Percentiles rank a stretch among this genome's conserved stretches.
Evolutionary conservation across 306 rosid genomes (phyloP).

Genomic region (Cyclanthera cordifolia): DNA sequence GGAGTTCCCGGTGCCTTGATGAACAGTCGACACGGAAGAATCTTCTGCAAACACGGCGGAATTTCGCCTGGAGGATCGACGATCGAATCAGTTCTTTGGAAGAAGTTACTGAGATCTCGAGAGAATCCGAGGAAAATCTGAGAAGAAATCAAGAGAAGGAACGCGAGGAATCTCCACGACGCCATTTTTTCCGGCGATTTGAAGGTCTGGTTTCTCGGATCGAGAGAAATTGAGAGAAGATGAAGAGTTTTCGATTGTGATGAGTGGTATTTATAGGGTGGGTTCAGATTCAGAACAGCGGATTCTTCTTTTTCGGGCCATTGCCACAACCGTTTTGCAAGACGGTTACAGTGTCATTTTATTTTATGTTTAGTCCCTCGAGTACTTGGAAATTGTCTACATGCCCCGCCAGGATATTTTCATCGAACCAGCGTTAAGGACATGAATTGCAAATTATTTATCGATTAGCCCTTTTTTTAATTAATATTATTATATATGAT

Average conservation of each 20-base stretch:
- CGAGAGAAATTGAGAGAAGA: neutral
- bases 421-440: neutral
- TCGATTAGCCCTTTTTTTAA: too few species aligned
- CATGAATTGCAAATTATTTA: too few species aligned
- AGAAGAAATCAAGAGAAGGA: neutral
- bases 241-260: neutral
- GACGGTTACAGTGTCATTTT: neutral
- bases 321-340: neutral
- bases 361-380: neutral
- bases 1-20: constrained; percentile 18
- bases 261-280: neutral
- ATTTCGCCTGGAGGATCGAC: neutral
- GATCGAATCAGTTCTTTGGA: too few species aligned
- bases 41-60: constrained; percentile 35
- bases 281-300: too few species aligned
- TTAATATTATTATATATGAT: too few species aligned
- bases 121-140: neutral
- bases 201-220: too few species aligned
- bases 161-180: neutral
- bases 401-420: constrained; percentile 10
- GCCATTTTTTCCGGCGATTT: neutral
- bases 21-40: constrained; percentile 40
- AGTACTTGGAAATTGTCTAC: neutral
- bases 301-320: neutral
- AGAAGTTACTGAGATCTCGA: neutral